Percentiles rank a stretch among this genome's conserved stretches.
Evolutionary conservation across 306 rosid species (phyloP).

Genomic region (Ammopiptanthus mongolicus): DNA sequence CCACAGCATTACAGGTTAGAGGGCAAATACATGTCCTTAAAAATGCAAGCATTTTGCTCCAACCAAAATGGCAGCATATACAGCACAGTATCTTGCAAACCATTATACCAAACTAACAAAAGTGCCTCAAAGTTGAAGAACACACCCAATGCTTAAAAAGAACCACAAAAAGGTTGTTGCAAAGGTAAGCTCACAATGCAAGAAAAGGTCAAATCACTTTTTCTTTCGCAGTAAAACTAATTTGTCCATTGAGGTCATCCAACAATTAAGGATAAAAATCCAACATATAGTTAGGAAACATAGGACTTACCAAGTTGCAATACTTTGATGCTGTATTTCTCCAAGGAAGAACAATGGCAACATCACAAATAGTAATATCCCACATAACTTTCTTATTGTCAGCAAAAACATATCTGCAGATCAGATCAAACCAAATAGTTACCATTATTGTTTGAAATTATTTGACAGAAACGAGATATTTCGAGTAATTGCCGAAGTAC

Average conservation of each 20-base stretch:
- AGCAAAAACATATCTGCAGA: slow-evolving; percentile 66
- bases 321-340: slow-evolving; percentile 35
- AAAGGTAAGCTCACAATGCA: not conserved
- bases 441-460: not conserved
- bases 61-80: not conserved
- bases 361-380: slow-evolving; percentile 53
- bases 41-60: not conserved
- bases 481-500: slow-evolving; percentile 13
- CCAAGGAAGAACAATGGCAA: slow-evolving; percentile 65
- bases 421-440: slow-evolving; percentile 7
- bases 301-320: slow-evolving; percentile 58
- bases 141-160: not conserved
- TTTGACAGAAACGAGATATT: not conserved
- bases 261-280: not conserved
- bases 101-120: not conserved
- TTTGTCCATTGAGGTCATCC: not conserved
- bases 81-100: not conserved
- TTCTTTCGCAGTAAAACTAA: not conserved
- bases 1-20: not conserved
- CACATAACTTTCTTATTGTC: slow-evolving; percentile 57
- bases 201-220: not conserved
- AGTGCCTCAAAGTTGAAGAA: not conserved
- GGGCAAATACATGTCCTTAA: not conserved
- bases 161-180: not conserved
- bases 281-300: not conserved